Evolutionary conservation across 2,329 filamentous ascomycete species (phyloP).

Genomic region (Colletotrichum liaoningense): DNA sequence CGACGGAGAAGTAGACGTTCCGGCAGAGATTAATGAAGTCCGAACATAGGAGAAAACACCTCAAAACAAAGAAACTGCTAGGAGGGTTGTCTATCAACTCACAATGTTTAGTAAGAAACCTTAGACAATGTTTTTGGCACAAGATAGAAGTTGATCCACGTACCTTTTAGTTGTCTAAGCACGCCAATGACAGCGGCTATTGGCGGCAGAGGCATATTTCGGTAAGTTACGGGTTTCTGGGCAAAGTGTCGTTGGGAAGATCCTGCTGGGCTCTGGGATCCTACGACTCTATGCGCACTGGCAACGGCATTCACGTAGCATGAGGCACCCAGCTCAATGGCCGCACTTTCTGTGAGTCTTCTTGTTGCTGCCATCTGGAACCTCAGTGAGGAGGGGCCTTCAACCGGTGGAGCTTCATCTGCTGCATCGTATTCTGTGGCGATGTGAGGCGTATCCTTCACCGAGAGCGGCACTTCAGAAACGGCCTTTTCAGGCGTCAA

Average conservation of each 20-base stretch:
- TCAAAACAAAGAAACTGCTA: not conserved
- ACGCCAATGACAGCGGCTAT: not conserved
- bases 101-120: not conserved
- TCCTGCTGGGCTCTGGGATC: not conserved
- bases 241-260: not conserved
- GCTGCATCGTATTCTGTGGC: not conserved
- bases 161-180: constrained; percentile 11
- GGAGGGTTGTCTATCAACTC: not conserved
- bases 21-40: constrained; percentile 62
- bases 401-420: not conserved
- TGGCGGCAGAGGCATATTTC: constrained; percentile 1
- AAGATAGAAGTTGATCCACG: not conserved
- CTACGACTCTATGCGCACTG: not conserved
- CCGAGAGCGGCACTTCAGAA: not conserved
- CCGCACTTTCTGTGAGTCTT: not conserved
- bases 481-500: not conserved
- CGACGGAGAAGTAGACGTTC: constrained; percentile 61
- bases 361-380: not conserved
- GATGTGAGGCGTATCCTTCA: not conserved
- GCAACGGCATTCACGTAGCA: not conserved
- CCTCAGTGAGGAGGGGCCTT: not conserved
- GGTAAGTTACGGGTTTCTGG: not conserved
- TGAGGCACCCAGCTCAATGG: not conserved
- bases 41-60: constrained; percentile 43
- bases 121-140: not conserved